Conservation (phyloP, 2,329 filamentous ascomycete species). For the Exophiala viscosa region DNA sequence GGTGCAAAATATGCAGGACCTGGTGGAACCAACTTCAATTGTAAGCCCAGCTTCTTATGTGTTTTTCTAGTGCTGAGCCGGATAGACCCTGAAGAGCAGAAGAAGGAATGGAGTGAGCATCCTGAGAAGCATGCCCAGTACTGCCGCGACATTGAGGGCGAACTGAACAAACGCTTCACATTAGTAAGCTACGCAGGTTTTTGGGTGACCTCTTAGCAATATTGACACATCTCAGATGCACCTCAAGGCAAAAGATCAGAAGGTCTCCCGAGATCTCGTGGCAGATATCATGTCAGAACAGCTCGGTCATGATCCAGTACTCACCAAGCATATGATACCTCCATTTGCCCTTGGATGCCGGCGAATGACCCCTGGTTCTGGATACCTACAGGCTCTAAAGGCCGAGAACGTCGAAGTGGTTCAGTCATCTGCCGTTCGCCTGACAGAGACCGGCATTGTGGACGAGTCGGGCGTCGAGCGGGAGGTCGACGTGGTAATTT, state of each 20-base stretch:
- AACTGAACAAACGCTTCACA: slow-evolving; percentile 53
- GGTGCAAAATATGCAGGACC: slow-evolving; percentile 24
- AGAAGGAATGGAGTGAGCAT: slow-evolving; percentile 38
- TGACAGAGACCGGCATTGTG: slow-evolving; percentile 40
- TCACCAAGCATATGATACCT: slow-evolving; percentile 46
- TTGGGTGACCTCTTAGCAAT: not conserved
- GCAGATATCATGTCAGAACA: slow-evolving; percentile 23
- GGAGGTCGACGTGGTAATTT: slow-evolving; percentile 36
- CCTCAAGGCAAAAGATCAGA: slow-evolving; percentile 22
- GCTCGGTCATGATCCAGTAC: slow-evolving; percentile 34
- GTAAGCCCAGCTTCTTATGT: not conserved
- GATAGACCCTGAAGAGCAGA: slow-evolving; percentile 21
- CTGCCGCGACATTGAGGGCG: slow-evolving; percentile 47
- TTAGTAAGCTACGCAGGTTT: slow-evolving; percentile 5
- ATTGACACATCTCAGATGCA: slow-evolving; percentile 15
- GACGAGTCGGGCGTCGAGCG: slow-evolving; percentile 37
- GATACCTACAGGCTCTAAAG: slow-evolving; percentile 42
- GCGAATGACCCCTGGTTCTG: slow-evolving; percentile 42
- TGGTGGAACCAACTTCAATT: slow-evolving; percentile 23
- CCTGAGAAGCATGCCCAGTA: slow-evolving; percentile 43
- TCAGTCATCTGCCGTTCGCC: slow-evolving; percentile 37
- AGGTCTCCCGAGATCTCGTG: slow-evolving; percentile 34
- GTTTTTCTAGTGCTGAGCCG: not conserved
- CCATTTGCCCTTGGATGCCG: slow-evolving; percentile 44
- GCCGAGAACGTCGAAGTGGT: slow-evolving; percentile 39